phyloP scores from a whole-genome alignment of 352 stramenopile genomes.

The Nothophytophthora sp. region DNA sequence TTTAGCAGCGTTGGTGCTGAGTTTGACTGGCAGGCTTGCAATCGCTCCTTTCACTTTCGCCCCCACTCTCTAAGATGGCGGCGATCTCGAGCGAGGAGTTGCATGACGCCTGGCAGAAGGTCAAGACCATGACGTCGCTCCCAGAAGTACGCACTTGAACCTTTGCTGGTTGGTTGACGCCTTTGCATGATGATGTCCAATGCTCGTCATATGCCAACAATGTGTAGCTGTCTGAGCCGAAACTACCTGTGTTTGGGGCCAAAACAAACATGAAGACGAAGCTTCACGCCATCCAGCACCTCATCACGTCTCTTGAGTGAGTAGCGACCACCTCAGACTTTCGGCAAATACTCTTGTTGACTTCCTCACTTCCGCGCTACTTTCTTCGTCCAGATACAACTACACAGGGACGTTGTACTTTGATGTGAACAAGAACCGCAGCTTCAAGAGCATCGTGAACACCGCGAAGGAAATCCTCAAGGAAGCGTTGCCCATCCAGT shows the following conservation, averaged over 20 bases:
- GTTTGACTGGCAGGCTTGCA: too few species aligned
- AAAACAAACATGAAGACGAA: conserved; percentile 66
- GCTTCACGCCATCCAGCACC: conserved; percentile 57
- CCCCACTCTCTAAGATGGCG: conserved; percentile 40
- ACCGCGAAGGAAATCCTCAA: conserved; percentile 87
- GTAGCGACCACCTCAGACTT: background rate
- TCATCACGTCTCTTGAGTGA: conserved; percentile 74
- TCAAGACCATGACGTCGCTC: conserved; percentile 55
- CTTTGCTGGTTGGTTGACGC: background rate
- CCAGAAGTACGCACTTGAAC: conserved; percentile 34
- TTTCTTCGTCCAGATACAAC: conserved; percentile 58
- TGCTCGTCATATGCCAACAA: background rate
- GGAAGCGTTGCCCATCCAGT: conserved; percentile 87
- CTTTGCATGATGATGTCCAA: background rate
- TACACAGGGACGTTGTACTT: conserved; percentile 89
- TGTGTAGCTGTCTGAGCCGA: conserved; percentile 53
- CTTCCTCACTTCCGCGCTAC: background rate
- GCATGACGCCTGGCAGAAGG: conserved; percentile 66
- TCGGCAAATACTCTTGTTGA: background rate
- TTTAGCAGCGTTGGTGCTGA: conserved; percentile 6
- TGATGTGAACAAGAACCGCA: conserved; percentile 86
- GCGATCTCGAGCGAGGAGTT: conserved; percentile 64
- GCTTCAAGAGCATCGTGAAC: conserved; percentile 86
- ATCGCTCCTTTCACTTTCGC: too few species aligned
- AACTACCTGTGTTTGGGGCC: conserved; percentile 52